Conservation (phyloP, 2,329 filamentous ascomycete genomes). For the Colletotrichum tamarilloi region DNA sequence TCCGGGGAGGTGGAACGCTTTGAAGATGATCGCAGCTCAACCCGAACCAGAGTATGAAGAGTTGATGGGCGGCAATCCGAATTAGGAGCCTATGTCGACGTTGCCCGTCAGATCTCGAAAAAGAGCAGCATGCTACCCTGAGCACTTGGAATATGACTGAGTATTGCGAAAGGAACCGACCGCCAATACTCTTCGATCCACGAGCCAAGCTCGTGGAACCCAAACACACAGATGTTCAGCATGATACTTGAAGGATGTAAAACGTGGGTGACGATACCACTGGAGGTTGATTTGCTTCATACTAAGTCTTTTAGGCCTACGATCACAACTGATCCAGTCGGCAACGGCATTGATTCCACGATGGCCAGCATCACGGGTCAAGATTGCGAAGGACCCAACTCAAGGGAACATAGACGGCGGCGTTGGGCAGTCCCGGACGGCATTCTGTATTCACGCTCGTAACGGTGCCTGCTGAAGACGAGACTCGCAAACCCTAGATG, state of each 20-base stretch:
- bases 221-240: not conserved
- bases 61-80: not conserved
- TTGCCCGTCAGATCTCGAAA: not conserved
- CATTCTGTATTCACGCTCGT: slow-evolving; percentile 17
- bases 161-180: not conserved
- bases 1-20: not conserved
- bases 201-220: too few relatives aligned
- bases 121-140: not conserved
- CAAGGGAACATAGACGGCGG: not conserved
- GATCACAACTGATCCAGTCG: not conserved
- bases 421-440: not conserved
- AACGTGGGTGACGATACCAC: slow-evolving; percentile 32
- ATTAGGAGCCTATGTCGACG: not conserved
- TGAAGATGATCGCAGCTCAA: not conserved
- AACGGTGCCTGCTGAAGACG: slow-evolving; percentile 1
- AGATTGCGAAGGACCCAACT: not conserved
- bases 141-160: not conserved
- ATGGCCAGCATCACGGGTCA: not conserved
- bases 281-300: slow-evolving; percentile 24
- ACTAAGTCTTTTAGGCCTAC: slow-evolving; percentile 33
- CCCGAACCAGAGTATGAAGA: not conserved
- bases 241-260: slow-evolving; percentile 13
- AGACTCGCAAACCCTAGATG: not conserved
- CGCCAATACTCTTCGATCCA: not conserved
- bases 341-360: not conserved